A percentile compares a stretch with the other conserved stretches of the same genome.
These are phyloP conservation scores for Lavandula angustifolia DNA, from an alignment of 257 asterid genomes.

Conservation along the genomic window DNA sequence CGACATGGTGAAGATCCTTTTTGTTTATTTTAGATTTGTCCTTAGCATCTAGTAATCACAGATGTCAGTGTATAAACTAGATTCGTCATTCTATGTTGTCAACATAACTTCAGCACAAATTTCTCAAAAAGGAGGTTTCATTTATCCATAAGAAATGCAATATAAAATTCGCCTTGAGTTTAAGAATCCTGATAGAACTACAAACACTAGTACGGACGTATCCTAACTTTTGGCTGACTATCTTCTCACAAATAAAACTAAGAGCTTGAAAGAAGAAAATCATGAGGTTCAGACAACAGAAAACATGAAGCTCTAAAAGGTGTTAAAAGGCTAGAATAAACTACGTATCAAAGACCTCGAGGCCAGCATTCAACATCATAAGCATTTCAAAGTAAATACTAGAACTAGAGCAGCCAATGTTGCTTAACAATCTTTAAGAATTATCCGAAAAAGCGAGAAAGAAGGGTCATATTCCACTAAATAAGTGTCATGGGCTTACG, in stretches of 20 bases:
- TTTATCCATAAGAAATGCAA: conserved; percentile 11
- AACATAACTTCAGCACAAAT: not conserved
- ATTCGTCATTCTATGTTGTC: not conserved
- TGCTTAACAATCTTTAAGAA: conserved; percentile 5
- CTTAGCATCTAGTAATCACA: conserved; percentile 36
- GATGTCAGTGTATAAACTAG: conserved; percentile 21
- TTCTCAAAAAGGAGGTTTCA: not conserved
- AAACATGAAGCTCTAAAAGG: not conserved
- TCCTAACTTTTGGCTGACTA: not conserved
- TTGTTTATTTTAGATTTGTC: conserved; percentile 32
- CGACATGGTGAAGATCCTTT: conserved; percentile 32
- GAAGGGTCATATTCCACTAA: not conserved
- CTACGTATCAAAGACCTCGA: not conserved
- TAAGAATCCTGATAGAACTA: conserved; percentile 10
- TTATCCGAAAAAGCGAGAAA: conserved; percentile 4
- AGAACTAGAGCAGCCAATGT: conserved; percentile 8
- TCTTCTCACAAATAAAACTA: conserved; percentile 2
- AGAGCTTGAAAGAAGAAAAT: not conserved
- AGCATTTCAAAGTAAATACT: not conserved
- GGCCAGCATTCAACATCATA: not conserved
- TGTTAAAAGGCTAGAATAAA: not conserved
- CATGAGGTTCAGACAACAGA: not conserved
- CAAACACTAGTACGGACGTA: not conserved
- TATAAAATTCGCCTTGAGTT: not conserved
- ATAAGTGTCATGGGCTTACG: not conserved